A percentile compares a stretch with the other conserved stretches of the same genome.
Conservation (phyloP, 1,284 basidiomycete genomes). For the Apiotrichum domesticum region DNA sequence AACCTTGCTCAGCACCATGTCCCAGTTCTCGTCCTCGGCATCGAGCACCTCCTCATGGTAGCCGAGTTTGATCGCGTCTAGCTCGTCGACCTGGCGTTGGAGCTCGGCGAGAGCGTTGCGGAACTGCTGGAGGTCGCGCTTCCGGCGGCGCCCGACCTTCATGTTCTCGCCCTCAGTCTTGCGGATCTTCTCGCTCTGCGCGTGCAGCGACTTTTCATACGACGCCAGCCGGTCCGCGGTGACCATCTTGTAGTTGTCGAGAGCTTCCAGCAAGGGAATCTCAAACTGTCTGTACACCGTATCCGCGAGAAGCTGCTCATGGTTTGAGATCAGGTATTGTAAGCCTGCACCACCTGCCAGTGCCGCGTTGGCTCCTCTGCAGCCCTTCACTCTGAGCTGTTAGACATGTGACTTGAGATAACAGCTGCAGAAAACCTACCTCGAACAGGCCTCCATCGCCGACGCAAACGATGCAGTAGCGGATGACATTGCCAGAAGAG, state of each 20-base stretch:
- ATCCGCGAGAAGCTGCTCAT: slow-evolving; percentile 83
- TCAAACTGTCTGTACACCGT: slow-evolving; percentile 84
- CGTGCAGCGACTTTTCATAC: slow-evolving; percentile 70
- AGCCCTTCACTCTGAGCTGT: slow-evolving; percentile 40
- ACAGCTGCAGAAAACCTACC: slow-evolving; percentile 51
- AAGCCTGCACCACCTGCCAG: slow-evolving; percentile 75
- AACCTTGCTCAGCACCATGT: slow-evolving; percentile 76
- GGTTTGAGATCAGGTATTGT: slow-evolving; percentile 86
- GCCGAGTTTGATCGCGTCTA: slow-evolving; percentile 48
- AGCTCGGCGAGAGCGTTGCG: slow-evolving; percentile 73
- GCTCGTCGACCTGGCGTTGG: slow-evolving; percentile 67
- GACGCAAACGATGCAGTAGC: slow-evolving; percentile 81
- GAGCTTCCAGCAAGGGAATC: slow-evolving; percentile 73
- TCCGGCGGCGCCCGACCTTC: slow-evolving; percentile 60
- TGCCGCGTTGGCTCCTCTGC: slow-evolving; percentile 36
- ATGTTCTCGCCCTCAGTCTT: slow-evolving; percentile 84
- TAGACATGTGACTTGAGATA: not conserved
- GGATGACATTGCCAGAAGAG: slow-evolving; percentile 73
- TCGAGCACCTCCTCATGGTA: slow-evolving; percentile 67
- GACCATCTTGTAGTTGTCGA: slow-evolving; percentile 62
- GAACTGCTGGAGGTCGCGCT: slow-evolving; percentile 79
- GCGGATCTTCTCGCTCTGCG: slow-evolving; percentile 77
- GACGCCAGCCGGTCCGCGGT: slow-evolving; percentile 63
- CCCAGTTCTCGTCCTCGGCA: slow-evolving; percentile 87
- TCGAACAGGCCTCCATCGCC: slow-evolving; percentile 73